Evolutionary conservation across 2,329 filamentous ascomycete genomes (phyloP).

Genomic region (Paecilomyces fulvus): DNA sequence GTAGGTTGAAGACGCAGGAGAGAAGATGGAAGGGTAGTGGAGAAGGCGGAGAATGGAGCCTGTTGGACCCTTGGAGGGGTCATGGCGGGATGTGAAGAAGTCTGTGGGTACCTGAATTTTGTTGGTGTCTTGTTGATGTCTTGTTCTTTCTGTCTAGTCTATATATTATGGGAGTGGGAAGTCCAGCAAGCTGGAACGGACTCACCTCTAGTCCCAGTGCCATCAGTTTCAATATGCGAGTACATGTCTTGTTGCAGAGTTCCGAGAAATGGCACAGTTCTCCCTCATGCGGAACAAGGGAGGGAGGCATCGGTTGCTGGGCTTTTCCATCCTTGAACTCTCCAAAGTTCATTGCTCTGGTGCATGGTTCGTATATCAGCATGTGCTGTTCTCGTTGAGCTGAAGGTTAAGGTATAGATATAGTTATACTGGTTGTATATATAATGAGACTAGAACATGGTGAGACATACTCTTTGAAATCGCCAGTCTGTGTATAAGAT

Average conservation of each 20-base stretch:
- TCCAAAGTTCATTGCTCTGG: conserved; percentile 84
- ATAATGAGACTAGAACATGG: background rate
- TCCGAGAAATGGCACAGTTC: conserved; percentile 59
- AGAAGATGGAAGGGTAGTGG: conserved; percentile 56
- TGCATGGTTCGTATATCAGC: conserved; percentile 2
- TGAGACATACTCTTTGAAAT: conserved; percentile 70
- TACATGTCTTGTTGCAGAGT: conserved; percentile 65
- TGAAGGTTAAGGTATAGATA: conserved; percentile 1
- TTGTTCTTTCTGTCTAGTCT: background rate
- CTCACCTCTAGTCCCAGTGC: conserved; percentile 63
- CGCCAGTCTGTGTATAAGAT: conserved; percentile 52
- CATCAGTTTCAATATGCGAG: conserved; percentile 65
- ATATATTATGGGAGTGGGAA: background rate
- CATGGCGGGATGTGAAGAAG: conserved; percentile 57
- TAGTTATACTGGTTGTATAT: background rate
- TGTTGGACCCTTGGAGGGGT: conserved; percentile 40
- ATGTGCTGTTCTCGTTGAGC: background rate
- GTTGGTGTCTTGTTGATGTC: background rate
- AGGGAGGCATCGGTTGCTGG: conserved; percentile 66
- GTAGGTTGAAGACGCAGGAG: conserved; percentile 32
- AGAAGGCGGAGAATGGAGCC: conserved; percentile 62
- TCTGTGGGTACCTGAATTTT: conserved; percentile 32
- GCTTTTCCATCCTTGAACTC: conserved; percentile 61
- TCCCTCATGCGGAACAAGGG: conserved; percentile 51
- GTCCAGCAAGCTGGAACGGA: conserved; percentile 1